A percentile compares a stretch with the other conserved stretches of the same genome.
Conservation (phyloP, 2,329 filamentous ascomycete genomes). For the Plectosphaerella plurivora region DNA sequence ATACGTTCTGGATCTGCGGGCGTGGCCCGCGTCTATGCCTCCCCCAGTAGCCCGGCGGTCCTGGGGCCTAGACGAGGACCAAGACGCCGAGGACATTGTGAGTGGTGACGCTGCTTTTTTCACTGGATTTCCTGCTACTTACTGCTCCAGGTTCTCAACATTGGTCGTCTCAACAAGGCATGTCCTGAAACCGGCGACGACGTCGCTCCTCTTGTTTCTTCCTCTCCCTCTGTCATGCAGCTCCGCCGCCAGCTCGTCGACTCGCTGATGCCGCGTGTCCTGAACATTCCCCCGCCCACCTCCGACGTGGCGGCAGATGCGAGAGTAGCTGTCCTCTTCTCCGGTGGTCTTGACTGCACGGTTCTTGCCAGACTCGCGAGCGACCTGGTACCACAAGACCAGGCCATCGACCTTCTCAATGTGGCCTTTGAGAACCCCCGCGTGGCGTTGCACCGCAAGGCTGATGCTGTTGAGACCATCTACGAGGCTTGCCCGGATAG, state of each 20-base stretch:
- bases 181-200: conserved; percentile 30
- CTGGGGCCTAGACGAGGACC: conserved; percentile 26
- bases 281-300: conserved; percentile 59
- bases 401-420: conserved; percentile 84
- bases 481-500: conserved; percentile 90
- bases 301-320: conserved; percentile 28
- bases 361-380: conserved; percentile 77
- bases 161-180: conserved; percentile 47
- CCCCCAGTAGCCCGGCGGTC: neutral
- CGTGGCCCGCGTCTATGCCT: neutral
- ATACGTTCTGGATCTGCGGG: conserved; percentile 58
- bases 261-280: conserved; percentile 61
- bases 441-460: conserved; percentile 50
- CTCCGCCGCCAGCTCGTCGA: conserved; percentile 51
- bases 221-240: conserved; percentile 44
- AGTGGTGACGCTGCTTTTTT: conserved; percentile 22
- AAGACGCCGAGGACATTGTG: conserved; percentile 33
- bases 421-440: conserved; percentile 95
- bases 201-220: conserved; percentile 12
- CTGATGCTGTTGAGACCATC: conserved; percentile 28
- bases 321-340: conserved; percentile 79
- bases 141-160: conserved; percentile 46
- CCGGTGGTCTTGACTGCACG: conserved; percentile 90
- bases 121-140: conserved; percentile 30
- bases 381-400: conserved; percentile 63